Conservation (phyloP, 176 grass and related monocot genomes). For the Musa beccarii region DNA sequence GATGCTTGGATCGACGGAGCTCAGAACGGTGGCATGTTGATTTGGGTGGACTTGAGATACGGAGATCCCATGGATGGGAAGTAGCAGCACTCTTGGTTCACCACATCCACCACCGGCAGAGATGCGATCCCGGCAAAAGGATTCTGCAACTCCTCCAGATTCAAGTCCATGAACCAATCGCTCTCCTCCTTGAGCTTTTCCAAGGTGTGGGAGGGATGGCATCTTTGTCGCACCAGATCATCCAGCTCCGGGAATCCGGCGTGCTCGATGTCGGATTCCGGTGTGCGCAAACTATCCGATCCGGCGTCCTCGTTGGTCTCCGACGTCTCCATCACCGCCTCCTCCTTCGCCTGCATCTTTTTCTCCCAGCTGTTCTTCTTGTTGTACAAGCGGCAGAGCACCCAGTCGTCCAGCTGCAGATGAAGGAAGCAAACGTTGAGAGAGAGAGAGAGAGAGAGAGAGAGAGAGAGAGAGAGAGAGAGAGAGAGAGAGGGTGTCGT, state of each 20-base stretch:
- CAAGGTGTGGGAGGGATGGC: background rate
- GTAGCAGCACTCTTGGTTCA: conserved; percentile 37
- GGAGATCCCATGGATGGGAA: conserved; percentile 30
- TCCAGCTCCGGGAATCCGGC: conserved; percentile 14
- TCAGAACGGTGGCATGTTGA: conserved; percentile 48
- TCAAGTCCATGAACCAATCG: conserved; percentile 41
- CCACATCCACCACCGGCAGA: conserved; percentile 12
- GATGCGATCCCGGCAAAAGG: conserved; percentile 28
- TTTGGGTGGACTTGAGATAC: conserved; percentile 43
- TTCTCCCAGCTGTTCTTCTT: conserved; percentile 82
- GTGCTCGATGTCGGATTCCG: conserved; percentile 59
- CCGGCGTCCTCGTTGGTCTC: conserved; percentile 11
- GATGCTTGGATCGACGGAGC: conserved; percentile 20
- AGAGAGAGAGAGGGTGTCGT: background rate
- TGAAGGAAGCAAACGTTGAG: background rate
- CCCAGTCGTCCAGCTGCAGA: conserved; percentile 58
- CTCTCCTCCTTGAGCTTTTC: conserved; percentile 44
- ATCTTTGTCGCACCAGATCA: conserved; percentile 13
- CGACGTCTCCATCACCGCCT: conserved; percentile 20
- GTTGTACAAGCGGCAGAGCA: conserved; percentile 69
- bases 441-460: background rate
- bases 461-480: background rate
- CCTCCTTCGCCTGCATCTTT: conserved; percentile 27
- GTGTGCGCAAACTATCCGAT: conserved; percentile 54
- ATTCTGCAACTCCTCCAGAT: conserved; percentile 43